Evolutionary conservation across 2,329 filamentous ascomycete genomes (phyloP).

Genomic region (Epichloe scottii): DNA sequence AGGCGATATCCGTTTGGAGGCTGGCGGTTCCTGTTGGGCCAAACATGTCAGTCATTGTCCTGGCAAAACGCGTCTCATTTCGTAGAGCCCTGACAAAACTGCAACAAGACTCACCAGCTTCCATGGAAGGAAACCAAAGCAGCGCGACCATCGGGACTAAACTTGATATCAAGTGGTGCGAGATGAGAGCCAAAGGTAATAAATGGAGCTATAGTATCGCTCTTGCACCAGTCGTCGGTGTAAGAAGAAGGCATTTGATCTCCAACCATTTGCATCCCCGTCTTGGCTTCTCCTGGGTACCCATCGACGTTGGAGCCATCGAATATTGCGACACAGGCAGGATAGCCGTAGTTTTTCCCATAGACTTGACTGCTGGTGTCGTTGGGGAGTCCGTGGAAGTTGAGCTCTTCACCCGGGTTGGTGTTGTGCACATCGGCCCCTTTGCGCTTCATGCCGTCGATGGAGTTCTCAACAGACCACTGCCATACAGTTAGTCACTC

Average conservation of each 20-base stretch:
- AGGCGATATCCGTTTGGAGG: conserved; percentile 27
- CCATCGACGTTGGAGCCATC: conserved; percentile 20
- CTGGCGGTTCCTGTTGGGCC: conserved; percentile 16
- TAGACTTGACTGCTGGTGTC: conserved; percentile 10
- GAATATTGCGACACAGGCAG: conserved; percentile 49
- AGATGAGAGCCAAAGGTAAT: conserved; percentile 34
- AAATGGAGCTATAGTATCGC: conserved; percentile 10
- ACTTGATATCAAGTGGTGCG: conserved; percentile 53
- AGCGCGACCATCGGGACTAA: conserved; percentile 38
- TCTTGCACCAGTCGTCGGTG: conserved; percentile 13
- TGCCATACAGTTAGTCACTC: conserved; percentile 1
- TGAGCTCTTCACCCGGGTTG: conserved; percentile 61
- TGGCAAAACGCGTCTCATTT: not conserved
- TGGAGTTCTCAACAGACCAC: conserved; percentile 53
- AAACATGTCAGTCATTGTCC: not conserved
- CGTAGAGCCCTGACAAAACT: not conserved
- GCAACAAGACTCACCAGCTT: conserved; percentile 30
- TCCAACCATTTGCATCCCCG: conserved; percentile 13
- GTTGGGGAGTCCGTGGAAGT: conserved; percentile 49
- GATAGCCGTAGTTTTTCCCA: conserved; percentile 48
- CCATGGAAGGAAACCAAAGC: conserved; percentile 53
- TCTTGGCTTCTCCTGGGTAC: conserved; percentile 18
- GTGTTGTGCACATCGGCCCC: conserved; percentile 47
- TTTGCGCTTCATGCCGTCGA: conserved; percentile 43
- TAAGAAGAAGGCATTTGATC: conserved; percentile 10